Evolutionary conservation across 1,139 yeast species (phyloP).

Genomic region (Sugiyamaella xylanicola): DNA sequence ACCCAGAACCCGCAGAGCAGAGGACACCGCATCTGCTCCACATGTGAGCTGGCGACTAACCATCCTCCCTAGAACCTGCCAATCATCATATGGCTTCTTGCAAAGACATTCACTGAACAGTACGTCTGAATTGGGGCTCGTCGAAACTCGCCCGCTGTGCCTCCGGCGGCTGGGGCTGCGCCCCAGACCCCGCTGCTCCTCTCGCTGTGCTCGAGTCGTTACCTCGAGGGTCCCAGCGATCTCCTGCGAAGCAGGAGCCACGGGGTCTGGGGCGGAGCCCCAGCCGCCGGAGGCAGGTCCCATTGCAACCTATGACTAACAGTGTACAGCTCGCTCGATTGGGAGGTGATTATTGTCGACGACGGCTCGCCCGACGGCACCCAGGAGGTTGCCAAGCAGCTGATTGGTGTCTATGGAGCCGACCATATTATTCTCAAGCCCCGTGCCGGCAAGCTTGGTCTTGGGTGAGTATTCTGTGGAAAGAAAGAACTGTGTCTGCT

Average conservation of each 20-base stretch:
- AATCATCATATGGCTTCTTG: conserved; percentile 68
- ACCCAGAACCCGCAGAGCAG: not conserved
- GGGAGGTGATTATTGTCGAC: conserved; percentile 82
- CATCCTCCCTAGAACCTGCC: conserved; percentile 53
- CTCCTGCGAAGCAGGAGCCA: no score
- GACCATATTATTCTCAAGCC: conserved; percentile 69
- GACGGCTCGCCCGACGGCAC: conserved; percentile 86
- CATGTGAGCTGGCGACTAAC: not conserved
- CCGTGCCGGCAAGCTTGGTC: conserved; percentile 77
- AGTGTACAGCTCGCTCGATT: conserved; percentile 47
- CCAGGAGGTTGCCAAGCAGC: conserved; percentile 68
- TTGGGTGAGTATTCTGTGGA: conserved; percentile 47
- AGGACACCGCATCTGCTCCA: not conserved
- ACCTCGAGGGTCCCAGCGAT: no score
- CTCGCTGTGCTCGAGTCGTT: no score
- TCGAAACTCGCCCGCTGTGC: no score
- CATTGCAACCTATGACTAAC: no score
- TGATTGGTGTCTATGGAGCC: conserved; percentile 62
- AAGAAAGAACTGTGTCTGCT: no score
- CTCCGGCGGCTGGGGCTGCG: no score
- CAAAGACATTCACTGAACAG: conserved; percentile 65
- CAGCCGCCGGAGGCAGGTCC: no score
- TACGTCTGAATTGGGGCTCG: no score
- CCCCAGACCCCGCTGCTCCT: no score
- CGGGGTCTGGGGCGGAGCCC: no score